Conservation (phyloP, 1,139 yeast species). For the Yamadazyma spencermartinsiae region DNA sequence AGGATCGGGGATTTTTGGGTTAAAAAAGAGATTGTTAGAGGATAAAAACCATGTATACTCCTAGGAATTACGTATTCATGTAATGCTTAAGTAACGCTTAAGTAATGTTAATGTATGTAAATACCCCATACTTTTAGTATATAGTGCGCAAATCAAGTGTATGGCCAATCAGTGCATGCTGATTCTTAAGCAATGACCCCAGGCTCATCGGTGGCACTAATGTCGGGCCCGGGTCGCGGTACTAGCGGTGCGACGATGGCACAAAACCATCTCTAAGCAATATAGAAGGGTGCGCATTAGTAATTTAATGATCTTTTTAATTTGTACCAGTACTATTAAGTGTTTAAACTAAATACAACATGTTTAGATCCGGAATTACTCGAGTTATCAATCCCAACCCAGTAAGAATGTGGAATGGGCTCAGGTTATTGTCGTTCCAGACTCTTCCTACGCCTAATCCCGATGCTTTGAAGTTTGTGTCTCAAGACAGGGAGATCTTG, state of each 20-base stretch:
- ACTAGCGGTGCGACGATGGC: no score
- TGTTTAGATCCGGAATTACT: slow-evolving; percentile 1
- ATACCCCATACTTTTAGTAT: not conserved
- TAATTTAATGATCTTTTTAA: slow-evolving; percentile 1
- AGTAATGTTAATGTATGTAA: no score
- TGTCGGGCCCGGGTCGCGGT: slow-evolving; percentile 11
- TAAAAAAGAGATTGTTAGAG: slow-evolving; percentile 1
- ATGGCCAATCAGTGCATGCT: slow-evolving; percentile 1
- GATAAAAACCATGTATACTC: not conserved
- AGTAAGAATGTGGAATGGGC: not conserved
- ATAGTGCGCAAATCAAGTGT: not conserved
- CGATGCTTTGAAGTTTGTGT: slow-evolving; percentile 80
- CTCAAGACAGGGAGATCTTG: slow-evolving; percentile 48
- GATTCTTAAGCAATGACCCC: not conserved
- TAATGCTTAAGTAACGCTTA: no score
- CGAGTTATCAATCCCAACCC: not conserved
- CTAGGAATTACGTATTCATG: not conserved
- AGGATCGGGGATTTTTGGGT: not conserved
- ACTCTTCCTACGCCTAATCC: slow-evolving; percentile 79
- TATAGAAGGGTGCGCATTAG: not conserved
- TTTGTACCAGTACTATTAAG: not conserved
- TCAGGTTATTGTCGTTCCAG: slow-evolving; percentile 36
- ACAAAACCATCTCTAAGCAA: no score
- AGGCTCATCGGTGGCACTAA: not conserved
- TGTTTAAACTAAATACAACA: not conserved